Evolutionary conservation across 805 yeast species (phyloP).

Genomic region (Saccharomycopsis capsularis): DNA sequence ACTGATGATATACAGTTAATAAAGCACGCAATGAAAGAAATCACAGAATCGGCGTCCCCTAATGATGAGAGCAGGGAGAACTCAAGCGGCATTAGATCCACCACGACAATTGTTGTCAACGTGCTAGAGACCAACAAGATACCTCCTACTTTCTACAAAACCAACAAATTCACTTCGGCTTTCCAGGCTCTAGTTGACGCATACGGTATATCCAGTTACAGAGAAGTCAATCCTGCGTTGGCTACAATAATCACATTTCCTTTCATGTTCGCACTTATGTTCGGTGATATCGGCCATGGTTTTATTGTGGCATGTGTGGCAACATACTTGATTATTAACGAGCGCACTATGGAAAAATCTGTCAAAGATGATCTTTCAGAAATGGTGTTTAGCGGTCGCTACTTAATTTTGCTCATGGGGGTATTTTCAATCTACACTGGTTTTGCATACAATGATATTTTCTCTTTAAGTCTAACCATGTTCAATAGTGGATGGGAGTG

Average conservation of each 20-base stretch:
- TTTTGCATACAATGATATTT: constrained; percentile 62
- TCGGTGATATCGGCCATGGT: constrained; percentile 82
- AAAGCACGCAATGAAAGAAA: constrained; percentile 56
- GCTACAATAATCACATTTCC: constrained; percentile 73
- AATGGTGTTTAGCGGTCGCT: constrained; percentile 69
- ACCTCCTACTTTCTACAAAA: constrained; percentile 66
- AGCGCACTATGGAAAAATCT: constrained; percentile 43
- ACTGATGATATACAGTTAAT: constrained; percentile 63
- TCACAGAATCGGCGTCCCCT: constrained; percentile 40
- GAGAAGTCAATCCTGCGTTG: constrained; percentile 69
- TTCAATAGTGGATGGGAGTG: constrained; percentile 67
- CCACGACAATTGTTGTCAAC: constrained; percentile 45
- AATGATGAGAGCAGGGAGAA: no score
- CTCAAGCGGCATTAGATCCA: constrained; percentile 22
- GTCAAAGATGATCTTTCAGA: constrained; percentile 69
- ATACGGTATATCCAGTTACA: constrained; percentile 71
- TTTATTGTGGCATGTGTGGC: constrained; percentile 53
- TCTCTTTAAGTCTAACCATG: constrained; percentile 62
- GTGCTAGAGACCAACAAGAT: constrained; percentile 56
- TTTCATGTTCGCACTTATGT: constrained; percentile 78
- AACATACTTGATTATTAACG: constrained; percentile 46
- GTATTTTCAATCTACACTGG: constrained; percentile 69
- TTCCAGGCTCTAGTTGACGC: constrained; percentile 69
- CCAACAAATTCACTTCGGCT: constrained; percentile 62
- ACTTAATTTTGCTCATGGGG: constrained; percentile 65